Evolutionary conservation across 148 eudicot species (phyloP), one percentile per base, ranked within the genome.

Genomic region (Drosera capensis): DNA sequence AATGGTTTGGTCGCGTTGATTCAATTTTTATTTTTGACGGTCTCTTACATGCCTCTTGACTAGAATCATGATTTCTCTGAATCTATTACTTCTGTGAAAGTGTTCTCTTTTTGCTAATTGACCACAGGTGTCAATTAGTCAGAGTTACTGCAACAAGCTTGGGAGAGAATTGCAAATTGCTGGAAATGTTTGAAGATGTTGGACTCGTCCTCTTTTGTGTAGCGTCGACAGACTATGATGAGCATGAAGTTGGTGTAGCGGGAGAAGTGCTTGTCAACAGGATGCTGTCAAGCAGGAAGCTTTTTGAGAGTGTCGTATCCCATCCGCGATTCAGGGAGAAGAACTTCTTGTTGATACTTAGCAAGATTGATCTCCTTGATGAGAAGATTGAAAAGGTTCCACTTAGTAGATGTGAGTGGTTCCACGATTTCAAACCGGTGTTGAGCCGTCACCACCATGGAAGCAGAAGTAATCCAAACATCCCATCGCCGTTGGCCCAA

Each of bases 341-440:
- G 75, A 81, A 92, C 54, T 85, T 81, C 57, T 94, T 81, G 38
- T 62, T 92, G 39, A 25, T 92, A 51, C 71, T 92, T 6, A 81
- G 72, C 75, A 92, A 92, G 49, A 78, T 55, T 15, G 95, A 92
- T 52, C 25, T 64, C 44, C 86, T 92, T 13, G 99, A 92, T 51
- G 80, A 85, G 39, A 92, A 85, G 58, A 55, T 92, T 1, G 99
- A 85, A 62, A 78, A 52, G 28, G 64, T 60, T n/a, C 86, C 86
- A 26, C 62, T 92, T 35, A 64, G 68, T 11, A 30, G 55, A 23
- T 92, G 99, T 26, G 99, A 85, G 23, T 92, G 99, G 99, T 92
- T 92, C 20, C 65, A 69, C 43, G 99, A 92, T 65, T 92, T 92
- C 55, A 81, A 69, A 26, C 99, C 99, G 5, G 59, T 92, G 39